These are phyloP conservation scores for Alternaria metachromatica DNA, from an alignment of 2,329 filamentous ascomycete species.

Conservation along the genomic window DNA sequence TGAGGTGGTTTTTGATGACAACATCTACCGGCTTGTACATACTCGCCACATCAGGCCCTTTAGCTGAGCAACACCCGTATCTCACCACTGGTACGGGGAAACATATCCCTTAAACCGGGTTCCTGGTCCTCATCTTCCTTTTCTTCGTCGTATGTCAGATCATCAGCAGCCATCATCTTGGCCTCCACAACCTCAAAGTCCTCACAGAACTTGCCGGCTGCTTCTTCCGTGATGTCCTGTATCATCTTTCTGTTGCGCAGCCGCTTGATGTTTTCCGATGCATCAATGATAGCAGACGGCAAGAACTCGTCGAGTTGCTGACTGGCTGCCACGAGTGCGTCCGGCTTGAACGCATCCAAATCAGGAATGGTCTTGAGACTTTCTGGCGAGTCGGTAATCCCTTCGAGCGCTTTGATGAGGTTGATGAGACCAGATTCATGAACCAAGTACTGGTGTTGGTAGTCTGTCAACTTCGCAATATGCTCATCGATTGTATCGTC, in stretches of 20 bases:
- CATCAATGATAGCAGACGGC: conserved; percentile 91
- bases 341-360: conserved; percentile 65
- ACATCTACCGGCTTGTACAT: neutral
- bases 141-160: conserved; percentile 49
- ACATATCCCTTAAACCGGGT: conserved; percentile 60
- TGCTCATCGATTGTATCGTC: conserved; percentile 63
- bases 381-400: conserved; percentile 51
- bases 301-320: conserved; percentile 88
- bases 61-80: conserved; percentile 69
- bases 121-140: conserved; percentile 48
- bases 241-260: conserved; percentile 76
- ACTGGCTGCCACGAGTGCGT: conserved; percentile 69
- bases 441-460: conserved; percentile 76
- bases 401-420: conserved; percentile 65
- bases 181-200: conserved; percentile 79
- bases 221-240: conserved; percentile 79
- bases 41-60: conserved; percentile 2
- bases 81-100: conserved; percentile 69
- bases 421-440: conserved; percentile 74
- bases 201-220: conserved; percentile 80
- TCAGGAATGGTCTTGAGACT: conserved; percentile 63
- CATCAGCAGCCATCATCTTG: conserved; percentile 66
- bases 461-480: conserved; percentile 65
- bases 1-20: neutral
- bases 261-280: conserved; percentile 77